These are phyloP conservation scores for Dipodascus albidus DNA, from an alignment of 805 yeast genomes.

Conservation along the genomic window DNA sequence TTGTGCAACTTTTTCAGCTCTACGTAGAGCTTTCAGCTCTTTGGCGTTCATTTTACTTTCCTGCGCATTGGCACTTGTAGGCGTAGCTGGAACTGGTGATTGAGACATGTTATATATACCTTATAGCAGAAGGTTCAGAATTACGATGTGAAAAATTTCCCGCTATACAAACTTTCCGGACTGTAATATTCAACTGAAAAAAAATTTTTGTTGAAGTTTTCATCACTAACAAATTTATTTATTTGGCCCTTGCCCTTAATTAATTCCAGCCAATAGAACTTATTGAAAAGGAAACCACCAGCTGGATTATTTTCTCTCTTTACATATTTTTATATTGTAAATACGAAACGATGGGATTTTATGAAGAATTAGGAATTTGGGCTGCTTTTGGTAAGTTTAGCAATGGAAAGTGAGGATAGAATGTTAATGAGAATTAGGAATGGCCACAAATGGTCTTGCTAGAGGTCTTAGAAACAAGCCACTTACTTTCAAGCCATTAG, in stretches of 20 bases:
- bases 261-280: neutral
- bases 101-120: too few relatives aligned
- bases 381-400: constrained; percentile 4
- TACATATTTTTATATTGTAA: neutral
- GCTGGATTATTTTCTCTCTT: neutral
- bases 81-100: neutral
- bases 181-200: neutral
- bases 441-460: constrained; percentile 19
- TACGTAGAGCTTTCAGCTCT: constrained; percentile 77
- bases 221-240: neutral
- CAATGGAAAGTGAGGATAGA: neutral
- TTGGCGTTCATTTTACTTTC: constrained; percentile 43
- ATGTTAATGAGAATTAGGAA: constrained; percentile 9
- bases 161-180: neutral
- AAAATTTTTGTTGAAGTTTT: neutral
- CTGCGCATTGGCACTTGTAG: neutral
- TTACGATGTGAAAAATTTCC: neutral
- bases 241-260: too few relatives aligned
- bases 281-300: neutral
- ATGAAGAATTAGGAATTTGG: constrained; percentile 6
- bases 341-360: neutral
- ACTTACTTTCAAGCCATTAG: constrained; percentile 24
- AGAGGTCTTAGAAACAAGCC: constrained; percentile 27
- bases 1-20: constrained; percentile 83
- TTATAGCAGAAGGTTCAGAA: too few relatives aligned